Percentiles rank a stretch among this genome's conserved stretches.
Evolutionary conservation across 2,329 filamentous ascomycete species (phyloP).

Genomic region (Aspergillus hiratsukae): DNA sequence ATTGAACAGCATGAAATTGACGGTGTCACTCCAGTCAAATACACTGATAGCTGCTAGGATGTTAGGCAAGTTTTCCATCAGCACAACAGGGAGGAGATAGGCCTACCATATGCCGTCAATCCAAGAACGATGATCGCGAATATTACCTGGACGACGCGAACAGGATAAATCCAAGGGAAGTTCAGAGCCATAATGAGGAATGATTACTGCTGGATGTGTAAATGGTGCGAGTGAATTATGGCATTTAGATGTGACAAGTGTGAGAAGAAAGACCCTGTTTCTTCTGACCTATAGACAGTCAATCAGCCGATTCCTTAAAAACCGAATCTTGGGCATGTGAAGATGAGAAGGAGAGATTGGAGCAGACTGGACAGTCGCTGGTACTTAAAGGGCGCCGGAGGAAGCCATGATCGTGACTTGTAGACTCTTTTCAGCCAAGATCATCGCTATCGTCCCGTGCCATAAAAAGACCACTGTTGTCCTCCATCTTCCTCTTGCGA

Average conservation of each 20-base stretch:
- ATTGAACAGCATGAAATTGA: constrained; percentile 78
- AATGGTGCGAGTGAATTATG: not conserved
- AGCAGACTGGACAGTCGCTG: not conserved
- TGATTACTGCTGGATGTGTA: not conserved
- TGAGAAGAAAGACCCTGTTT: not conserved
- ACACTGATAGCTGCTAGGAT: constrained; percentile 50
- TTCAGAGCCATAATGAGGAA: constrained; percentile 6
- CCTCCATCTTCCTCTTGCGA: not conserved
- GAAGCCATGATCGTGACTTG: not conserved
- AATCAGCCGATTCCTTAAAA: not conserved
- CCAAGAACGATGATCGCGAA: constrained; percentile 72
- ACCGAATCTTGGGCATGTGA: not conserved
- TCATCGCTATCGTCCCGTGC: not conserved
- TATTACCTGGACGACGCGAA: constrained; percentile 63
- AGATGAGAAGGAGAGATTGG: not conserved
- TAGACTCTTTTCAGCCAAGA: not conserved
- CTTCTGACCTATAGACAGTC: not conserved
- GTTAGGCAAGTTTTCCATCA: not conserved
- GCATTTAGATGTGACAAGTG: not conserved
- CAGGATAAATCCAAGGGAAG: constrained; percentile 39
- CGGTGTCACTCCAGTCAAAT: constrained; percentile 51
- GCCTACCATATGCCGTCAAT: constrained; percentile 66
- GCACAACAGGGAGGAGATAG: not conserved
- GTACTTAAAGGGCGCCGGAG: not conserved
- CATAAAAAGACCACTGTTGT: not conserved